Conservation (phyloP, 495 filamentous ascomycete species). For the Delitschia confertaspora region DNA sequence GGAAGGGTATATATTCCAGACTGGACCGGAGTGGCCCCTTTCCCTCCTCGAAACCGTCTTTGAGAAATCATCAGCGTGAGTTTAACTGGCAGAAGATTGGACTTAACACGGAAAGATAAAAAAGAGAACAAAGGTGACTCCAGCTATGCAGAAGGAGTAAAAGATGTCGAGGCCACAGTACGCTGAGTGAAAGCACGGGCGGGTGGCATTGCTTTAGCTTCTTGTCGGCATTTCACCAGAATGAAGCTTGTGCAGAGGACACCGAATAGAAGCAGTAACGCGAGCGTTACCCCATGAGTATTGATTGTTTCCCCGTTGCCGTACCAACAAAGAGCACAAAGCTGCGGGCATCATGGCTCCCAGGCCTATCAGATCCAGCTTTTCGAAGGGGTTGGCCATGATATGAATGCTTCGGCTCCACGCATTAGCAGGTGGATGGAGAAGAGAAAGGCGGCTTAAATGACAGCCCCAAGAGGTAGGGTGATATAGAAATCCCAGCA, state of each 20-base stretch:
- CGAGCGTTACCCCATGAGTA: neutral
- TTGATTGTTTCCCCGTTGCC: neutral
- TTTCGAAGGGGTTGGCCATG: neutral
- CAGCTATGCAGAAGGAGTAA: too few species aligned
- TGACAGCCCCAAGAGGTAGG: neutral
- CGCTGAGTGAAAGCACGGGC: too few species aligned
- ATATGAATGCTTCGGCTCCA: neutral
- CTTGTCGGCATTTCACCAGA: too few species aligned
- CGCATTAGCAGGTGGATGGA: neutral
- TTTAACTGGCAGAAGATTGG: too few species aligned
- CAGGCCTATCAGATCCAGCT: constrained; percentile 2
- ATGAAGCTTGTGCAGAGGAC: too few species aligned
- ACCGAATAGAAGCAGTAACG: neutral
- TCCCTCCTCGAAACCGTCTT: neutral
- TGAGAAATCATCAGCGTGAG: too few species aligned
- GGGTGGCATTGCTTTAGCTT: too few species aligned
- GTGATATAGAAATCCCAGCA: constrained; percentile 15
- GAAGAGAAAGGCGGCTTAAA: neutral
- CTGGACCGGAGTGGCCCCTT: too few species aligned
- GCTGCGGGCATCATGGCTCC: neutral
- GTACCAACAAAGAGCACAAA: neutral
- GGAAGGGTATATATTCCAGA: neutral
- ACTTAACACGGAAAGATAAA: too few species aligned
- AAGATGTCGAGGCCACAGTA: too few species aligned
- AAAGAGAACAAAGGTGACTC: too few species aligned